Base-by-base conservation (phyloP, 306 rosid species). In the Sphenostylis stenocarpa region DNA sequence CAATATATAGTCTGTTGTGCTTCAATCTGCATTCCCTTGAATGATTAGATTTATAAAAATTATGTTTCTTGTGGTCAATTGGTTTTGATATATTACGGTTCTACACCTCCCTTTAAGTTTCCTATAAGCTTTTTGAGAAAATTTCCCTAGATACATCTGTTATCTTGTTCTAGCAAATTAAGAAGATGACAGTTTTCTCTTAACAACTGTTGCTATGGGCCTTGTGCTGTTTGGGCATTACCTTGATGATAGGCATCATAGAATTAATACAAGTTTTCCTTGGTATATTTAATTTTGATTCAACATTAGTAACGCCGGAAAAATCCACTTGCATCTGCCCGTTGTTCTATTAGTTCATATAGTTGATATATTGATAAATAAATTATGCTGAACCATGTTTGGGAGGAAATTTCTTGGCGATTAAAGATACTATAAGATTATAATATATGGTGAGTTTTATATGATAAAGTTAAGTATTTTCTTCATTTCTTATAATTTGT, bases 141-240 rank as follows among this genome's bases (percentile, higher is more conserved):
- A 7, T 31, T 20, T 67, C 9, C 10, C 38, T 39, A n/a, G 36
- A 39, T 55, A 38, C 34, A 34, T 58, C 56, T 43, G 33, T 47
- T 84, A n/a, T 34, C 76, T 75, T 63, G 47, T 33, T 63, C 44
- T 62, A 38, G 23, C 10, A 51, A 56, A 34, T 48, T 73, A 17
- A 15, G 33, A 78, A 38, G 39, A 60, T 58, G 63, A 57, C 68
- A 73, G 24, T 16, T 73, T 76, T 82, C 47, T 43, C 36, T 13
- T 17, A 21, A 23, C 67, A 26, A 49, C 56, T 58, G 33, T 67
- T 73, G 55, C 60, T 48, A 47, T 20, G 45, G 36, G 31, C 65
- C 19, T 53, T 63, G 28, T 39, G 62, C 19, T 65, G 56, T 57
- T 80, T 34, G 57, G 72, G 49, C 58, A 38, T 38, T 47, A 52